Evolutionary conservation across 768 basidiomycete genomes (phyloP), one percentile per base, ranked within the genome.

Genomic region (Psilocybe subaeruginosa): DNA sequence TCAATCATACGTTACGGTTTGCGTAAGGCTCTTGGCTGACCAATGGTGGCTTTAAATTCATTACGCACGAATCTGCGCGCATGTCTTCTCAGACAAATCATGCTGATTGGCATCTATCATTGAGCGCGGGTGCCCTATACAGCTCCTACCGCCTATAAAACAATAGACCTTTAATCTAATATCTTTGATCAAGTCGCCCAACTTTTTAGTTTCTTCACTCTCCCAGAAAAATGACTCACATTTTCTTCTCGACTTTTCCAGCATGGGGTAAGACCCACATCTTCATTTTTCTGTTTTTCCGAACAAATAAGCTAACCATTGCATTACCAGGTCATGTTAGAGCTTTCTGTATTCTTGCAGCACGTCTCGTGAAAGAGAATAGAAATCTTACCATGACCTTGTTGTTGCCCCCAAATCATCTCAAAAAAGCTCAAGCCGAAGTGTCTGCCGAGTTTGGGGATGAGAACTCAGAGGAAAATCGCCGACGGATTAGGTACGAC

Each of bases 341-440:
- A 35, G 51, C 61, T 3, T 62, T 62, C 19, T 62, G 61, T 43
- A 58, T 62, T 30, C 41, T 58, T 16, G 61, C 61, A 14, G 56
- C 61, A 6, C 61, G 61, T 54, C 46, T 62, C 3, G 56, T 62
- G 2, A 62, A 58, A 12, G 61, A 62, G 30, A 27, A 54, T 16
- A 19, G 47, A 23, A 53, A 58, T 49, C n/a, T 62, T 17, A 45
- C 58, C 27, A 8, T 62, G 17, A 62, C 61, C 12, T 33, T 62
- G 45, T n/a, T 62, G 8, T 4, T 62, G 27, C 30, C 56, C 8
- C 52, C 61, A 12, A 53, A 53, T 11, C 31, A 53, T 3, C 41
- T 62, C 8, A 37, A 33, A 6, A 58, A 58, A 49, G 61, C 56
- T 1, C 29, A 49, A 19, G n/a, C 39, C 14, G 61, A 62, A 19